phyloP scores from a whole-genome alignment of 139 green algal genomes.

The Coccomyxa sp. region DNA sequence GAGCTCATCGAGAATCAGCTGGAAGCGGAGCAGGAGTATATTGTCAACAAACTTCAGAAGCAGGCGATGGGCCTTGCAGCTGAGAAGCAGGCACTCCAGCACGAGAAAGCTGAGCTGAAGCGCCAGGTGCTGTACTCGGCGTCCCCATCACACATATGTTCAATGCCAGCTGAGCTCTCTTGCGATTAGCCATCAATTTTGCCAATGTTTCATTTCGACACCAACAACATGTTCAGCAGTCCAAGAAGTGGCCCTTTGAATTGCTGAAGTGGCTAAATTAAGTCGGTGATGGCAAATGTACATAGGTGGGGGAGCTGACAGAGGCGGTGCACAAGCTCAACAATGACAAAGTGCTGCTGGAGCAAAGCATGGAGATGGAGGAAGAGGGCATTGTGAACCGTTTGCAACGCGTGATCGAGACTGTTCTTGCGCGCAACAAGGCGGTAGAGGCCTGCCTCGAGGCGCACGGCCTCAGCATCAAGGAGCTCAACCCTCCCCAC shows the following conservation, averaged over 20 bases:
- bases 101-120: constrained; percentile 65
- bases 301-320: constrained; percentile 43
- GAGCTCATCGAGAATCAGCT: constrained; percentile 62
- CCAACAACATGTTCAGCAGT: background rate
- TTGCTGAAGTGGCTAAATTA: background rate
- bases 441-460: constrained; percentile 17
- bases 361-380: constrained; percentile 51
- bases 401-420: constrained; percentile 67
- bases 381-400: constrained; percentile 72
- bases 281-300: background rate
- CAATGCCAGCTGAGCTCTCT: background rate
- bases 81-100: constrained; percentile 60
- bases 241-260: background rate
- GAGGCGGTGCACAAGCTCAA: constrained; percentile 51
- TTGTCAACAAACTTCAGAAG: constrained; percentile 81
- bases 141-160: no score
- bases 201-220: background rate
- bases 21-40: constrained; percentile 61
- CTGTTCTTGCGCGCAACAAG: constrained; percentile 41
- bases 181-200: background rate
- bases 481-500: constrained; percentile 11
- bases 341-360: constrained; percentile 40
- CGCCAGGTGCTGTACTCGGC: constrained; percentile 39
- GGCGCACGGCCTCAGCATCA: constrained; percentile 13
- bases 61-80: constrained; percentile 50